phyloP scores from a whole-genome alignment of 164 flowering plant genomes.

The Brasenia schreberi region DNA sequence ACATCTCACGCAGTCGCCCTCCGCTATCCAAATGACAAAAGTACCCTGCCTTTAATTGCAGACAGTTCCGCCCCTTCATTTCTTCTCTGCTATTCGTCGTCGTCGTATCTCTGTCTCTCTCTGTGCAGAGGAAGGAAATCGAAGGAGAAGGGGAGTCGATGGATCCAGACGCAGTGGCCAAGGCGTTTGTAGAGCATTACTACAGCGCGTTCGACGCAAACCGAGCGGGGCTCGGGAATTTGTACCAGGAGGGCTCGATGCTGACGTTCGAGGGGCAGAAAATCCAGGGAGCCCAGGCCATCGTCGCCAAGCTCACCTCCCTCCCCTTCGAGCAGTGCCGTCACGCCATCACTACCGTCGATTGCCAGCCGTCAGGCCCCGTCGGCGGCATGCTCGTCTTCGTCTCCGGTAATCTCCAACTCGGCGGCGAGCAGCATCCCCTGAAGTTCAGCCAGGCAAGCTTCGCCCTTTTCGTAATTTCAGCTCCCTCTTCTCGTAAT shows the following conservation, averaged over 20 bases:
- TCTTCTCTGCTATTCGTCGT: neutral
- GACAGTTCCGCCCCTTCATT: neutral
- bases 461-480: neutral
- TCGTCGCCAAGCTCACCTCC: slow-evolving; percentile 53
- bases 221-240: slow-evolving; percentile 33
- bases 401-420: slow-evolving; percentile 73
- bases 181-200: slow-evolving; percentile 88
- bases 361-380: slow-evolving; percentile 79
- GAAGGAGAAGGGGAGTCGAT: slow-evolving; percentile 13
- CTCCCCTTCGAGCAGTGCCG: slow-evolving; percentile 81
- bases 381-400: slow-evolving; percentile 77
- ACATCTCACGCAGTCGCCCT: too few relatives aligned
- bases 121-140: neutral
- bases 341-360: slow-evolving; percentile 72
- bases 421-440: slow-evolving; percentile 72
- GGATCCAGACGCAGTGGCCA: slow-evolving; percentile 75
- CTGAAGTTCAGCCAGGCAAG: slow-evolving; percentile 88
- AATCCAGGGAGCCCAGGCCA: slow-evolving; percentile 52
- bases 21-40: too few relatives aligned
- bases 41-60: too few relatives aligned
- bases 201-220: slow-evolving; percentile 72
- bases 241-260: slow-evolving; percentile 77
- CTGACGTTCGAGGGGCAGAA: slow-evolving; percentile 82
- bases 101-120: neutral
- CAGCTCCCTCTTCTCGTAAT: neutral